Conservation (phyloP, 140 eudicot genomes). For the Erigeron philadelphicus region DNA sequence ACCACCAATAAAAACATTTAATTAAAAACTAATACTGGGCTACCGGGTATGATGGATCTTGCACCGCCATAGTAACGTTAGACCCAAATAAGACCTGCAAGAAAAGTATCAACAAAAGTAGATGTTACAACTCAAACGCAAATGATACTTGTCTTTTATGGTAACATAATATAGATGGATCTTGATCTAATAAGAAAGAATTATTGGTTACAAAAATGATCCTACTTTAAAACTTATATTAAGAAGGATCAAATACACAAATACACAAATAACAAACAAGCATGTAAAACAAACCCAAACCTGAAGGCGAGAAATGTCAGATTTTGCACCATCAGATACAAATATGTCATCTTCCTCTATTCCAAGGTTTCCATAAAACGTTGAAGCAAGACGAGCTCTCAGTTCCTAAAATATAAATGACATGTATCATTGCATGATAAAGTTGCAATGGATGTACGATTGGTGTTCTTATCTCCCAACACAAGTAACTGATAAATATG, state of each 20-base stretch:
- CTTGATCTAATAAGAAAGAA: neutral
- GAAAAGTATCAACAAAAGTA: constrained; percentile 7
- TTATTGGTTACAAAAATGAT: neutral
- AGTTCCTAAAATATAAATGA: constrained; percentile 37
- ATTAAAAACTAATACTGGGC: constrained; percentile 7
- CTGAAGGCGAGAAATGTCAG: constrained; percentile 91
- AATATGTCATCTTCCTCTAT: constrained; percentile 83
- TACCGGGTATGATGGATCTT: constrained; percentile 92
- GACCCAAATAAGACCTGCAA: constrained; percentile 81
- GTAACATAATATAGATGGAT: neutral
- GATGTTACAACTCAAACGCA: neutral
- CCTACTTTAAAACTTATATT: neutral
- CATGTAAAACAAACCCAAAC: constrained; percentile 38
- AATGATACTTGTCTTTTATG: neutral
- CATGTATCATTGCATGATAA: constrained; percentile 16
- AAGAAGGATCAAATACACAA: neutral
- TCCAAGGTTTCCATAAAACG: constrained; percentile 62
- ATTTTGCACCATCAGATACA: constrained; percentile 94
- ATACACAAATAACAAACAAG: constrained; percentile 5
- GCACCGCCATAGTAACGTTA: constrained; percentile 80
- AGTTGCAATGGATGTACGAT: constrained; percentile 3
- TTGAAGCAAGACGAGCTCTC: constrained; percentile 73
- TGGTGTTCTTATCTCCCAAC: constrained; percentile 34
- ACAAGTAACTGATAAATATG: constrained; percentile 4
- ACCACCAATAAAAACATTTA: neutral